These are phyloP conservation scores for Aspergillus clavatus DNA, from an alignment of 2,329 filamentous ascomycete genomes.

Conservation along the genomic window DNA sequence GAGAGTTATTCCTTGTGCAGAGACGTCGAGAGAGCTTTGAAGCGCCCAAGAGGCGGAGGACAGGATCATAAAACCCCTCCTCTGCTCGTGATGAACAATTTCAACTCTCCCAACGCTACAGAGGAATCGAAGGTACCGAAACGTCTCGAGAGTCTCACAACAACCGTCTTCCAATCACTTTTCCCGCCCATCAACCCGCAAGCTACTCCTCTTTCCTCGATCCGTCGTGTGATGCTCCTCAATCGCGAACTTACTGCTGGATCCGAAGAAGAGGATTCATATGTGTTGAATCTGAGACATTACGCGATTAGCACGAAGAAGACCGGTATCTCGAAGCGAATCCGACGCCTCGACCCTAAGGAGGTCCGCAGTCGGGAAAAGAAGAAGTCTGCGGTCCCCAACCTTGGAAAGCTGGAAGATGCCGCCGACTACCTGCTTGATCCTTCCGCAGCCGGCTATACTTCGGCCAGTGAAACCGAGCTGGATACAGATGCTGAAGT, in stretches of 20 bases:
- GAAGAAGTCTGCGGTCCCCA: conserved; percentile 70
- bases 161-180: conserved; percentile 90
- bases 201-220: conserved; percentile 82
- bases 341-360: conserved; percentile 78
- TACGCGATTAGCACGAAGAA: conserved; percentile 91
- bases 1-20: conserved; percentile 93
- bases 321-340: conserved; percentile 75
- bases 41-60: conserved; percentile 73
- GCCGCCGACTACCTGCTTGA: conserved; percentile 93
- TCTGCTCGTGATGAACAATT: conserved; percentile 97
- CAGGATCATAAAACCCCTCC: conserved; percentile 84
- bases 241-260: conserved; percentile 63
- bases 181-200: conserved; percentile 96
- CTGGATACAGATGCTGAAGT: conserved; percentile 93
- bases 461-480: conserved; percentile 89
- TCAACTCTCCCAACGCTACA: conserved; percentile 59
- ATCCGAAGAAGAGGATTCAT: conserved; percentile 56
- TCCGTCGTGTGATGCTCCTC: conserved; percentile 81
- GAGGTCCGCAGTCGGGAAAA: conserved; percentile 67
- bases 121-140: conserved; percentile 70
- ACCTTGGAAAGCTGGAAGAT: conserved; percentile 84
- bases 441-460: conserved; percentile 72
- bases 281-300: conserved; percentile 82
- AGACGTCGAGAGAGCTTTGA: conserved; percentile 78
- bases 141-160: conserved; percentile 87